Evolutionary conservation across 148 eudicot genomes (phyloP).

Genomic region (Vaccinium darrowii): DNA sequence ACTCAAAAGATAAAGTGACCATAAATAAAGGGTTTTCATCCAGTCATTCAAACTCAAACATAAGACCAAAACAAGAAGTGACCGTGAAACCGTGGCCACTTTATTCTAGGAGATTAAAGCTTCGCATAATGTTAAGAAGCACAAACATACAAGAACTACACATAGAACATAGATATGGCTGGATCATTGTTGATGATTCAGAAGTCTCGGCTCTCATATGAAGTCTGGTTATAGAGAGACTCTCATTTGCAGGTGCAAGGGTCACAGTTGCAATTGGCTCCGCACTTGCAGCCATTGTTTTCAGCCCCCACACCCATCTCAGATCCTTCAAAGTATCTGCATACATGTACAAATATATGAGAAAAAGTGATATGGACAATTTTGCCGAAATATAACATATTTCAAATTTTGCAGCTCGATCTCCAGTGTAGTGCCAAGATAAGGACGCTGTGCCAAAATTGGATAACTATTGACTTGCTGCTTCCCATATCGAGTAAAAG

Average conservation of each 20-base stretch:
- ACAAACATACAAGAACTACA: neutral
- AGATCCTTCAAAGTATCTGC: conserved; percentile 38
- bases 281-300: conserved; percentile 80
- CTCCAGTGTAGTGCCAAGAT: neutral
- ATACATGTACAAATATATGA: neutral
- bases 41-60: neutral
- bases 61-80: neutral
- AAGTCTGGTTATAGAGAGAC: neutral
- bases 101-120: neutral
- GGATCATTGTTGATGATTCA: neutral
- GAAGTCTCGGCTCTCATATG: neutral
- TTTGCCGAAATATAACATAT: neutral
- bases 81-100: neutral
- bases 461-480: neutral
- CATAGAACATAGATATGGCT: neutral
- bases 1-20: neutral
- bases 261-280: conserved; percentile 65
- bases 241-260: conserved; percentile 82
- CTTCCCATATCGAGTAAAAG: neutral
- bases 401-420: neutral
- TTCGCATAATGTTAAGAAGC: neutral
- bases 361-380: neutral
- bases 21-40: neutral
- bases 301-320: conserved; percentile 60
- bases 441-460: neutral